Base-by-base conservation (phyloP, 2,329 filamentous ascomycete species). In the Aspergillus carbonarius region DNA sequence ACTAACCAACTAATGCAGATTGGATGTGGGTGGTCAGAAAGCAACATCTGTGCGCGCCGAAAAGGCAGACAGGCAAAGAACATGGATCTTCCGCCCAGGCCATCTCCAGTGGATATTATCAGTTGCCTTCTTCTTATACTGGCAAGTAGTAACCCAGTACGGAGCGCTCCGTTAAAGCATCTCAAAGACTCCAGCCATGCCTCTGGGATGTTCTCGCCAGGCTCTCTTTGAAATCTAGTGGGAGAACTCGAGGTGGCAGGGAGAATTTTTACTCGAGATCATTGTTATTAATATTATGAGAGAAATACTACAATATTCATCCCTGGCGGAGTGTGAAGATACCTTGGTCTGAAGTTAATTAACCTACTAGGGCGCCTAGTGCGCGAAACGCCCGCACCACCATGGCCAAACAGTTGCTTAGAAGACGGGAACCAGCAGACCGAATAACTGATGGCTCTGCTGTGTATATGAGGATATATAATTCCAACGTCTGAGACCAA, bases 1-100 rank as follows among this genome's bases (percentile, higher is more conserved):
- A 46, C 44, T 35, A 37, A 49, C 23, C 32, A 48, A 55, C 46
- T 49, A 39, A 55, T 37, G 53, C 30, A 49, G 42, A 37, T 17
- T 55, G 17, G 49, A 40, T 18, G 39, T 15, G 39, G 39, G 13
- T 42, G 23, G 39, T 15, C 39, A 42, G 13, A 42, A 42, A 20
- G 18, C 17, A 42, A 42, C 42, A 37, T 48, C 42, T 48, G 32
- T 55, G 53, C 27, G 40, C 42, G 49, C 30, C 30, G n/a, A 55
- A 49, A 30, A 48, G 39, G 39, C 39, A 42, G 39, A 42, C 39
- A 23, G 39, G 18, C 27, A 39, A n/a, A 27, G 20, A 32, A 18
- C 5, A 35, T 51, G 39, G 39, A 23, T 42, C 39, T 42, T 23
- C 18, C 39, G 23, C 39, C 18, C 39, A 42, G 13, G 15, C 23